phyloP scores from a whole-genome alignment of 2,329 filamentous ascomycete species.

The Talaromyces sp. region DNA sequence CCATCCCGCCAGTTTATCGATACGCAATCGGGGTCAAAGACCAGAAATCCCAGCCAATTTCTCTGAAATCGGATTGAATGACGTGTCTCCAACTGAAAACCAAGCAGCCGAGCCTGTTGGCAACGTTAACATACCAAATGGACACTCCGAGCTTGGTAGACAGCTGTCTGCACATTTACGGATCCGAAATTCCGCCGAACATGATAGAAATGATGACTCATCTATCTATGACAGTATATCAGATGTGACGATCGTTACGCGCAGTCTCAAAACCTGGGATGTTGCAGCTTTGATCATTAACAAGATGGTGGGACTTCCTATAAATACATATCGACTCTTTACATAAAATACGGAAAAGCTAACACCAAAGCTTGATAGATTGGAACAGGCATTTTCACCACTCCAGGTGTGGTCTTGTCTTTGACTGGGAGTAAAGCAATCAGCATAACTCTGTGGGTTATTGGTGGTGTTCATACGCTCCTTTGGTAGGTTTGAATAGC shows the following conservation, averaged over 20 bases:
- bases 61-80: not conserved
- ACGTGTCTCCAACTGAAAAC: not conserved
- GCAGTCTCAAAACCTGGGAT: not conserved
- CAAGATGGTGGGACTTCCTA: not conserved
- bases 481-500: not conserved
- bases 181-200: not conserved
- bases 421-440: not conserved
- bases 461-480: not conserved
- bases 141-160: not conserved
- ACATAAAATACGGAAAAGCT: not conserved
- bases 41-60: not conserved
- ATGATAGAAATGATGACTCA: not conserved
- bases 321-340: too few relatives aligned
- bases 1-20: not conserved
- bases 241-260: not conserved
- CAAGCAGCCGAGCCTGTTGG: not conserved
- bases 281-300: not conserved
- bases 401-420: not conserved
- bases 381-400: not conserved
- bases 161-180: not conserved
- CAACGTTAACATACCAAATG: not conserved
- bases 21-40: not conserved
- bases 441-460: not conserved
- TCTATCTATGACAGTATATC: not conserved
- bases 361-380: not conserved